Percentiles rank a stretch among this genome's conserved stretches.
These are phyloP conservation scores for Fraxinus velutina DNA, from an alignment of 305 asterid genomes.

Conservation along the genomic window DNA sequence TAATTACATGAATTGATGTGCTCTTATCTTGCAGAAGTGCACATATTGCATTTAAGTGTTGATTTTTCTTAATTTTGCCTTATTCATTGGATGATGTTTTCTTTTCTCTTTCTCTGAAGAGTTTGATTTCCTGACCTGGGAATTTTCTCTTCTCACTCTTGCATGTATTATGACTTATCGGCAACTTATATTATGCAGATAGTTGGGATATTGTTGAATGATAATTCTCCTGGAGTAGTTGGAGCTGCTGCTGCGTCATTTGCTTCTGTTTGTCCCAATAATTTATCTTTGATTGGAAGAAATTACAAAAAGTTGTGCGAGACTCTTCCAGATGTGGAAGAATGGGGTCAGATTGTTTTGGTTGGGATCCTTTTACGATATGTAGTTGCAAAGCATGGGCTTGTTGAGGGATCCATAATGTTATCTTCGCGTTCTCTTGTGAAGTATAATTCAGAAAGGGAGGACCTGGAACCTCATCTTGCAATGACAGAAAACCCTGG, in stretches of 20 bases:
- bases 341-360: slow-evolving; percentile 93
- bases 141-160: slow-evolving; percentile 8
- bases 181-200: slow-evolving; percentile 46
- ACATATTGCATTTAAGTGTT: slow-evolving; percentile 9
- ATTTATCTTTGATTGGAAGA: slow-evolving; percentile 73
- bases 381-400: slow-evolving; percentile 87
- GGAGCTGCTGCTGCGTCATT: slow-evolving; percentile 98
- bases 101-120: slow-evolving; percentile 9
- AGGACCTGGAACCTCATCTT: slow-evolving; percentile 39
- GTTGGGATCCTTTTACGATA: slow-evolving; percentile 79
- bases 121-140: slow-evolving; percentile 5
- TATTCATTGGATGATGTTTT: slow-evolving; percentile 12
- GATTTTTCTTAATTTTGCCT: slow-evolving; percentile 7
- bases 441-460: slow-evolving; percentile 39
- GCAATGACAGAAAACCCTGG: slow-evolving; percentile 28
- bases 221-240: slow-evolving; percentile 88
- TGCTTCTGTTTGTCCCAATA: slow-evolving; percentile 86
- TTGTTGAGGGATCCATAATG: slow-evolving; percentile 87
- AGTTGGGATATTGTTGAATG: slow-evolving; percentile 77
- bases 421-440: slow-evolving; percentile 31
- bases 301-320: slow-evolving; percentile 76
- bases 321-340: slow-evolving; percentile 95
- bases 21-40: slow-evolving; percentile 10
- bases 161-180: slow-evolving; percentile 11
- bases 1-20: neutral